Evolutionary conservation across 305 asterid species (phyloP).

Genomic region (Solanum chacoense): DNA sequence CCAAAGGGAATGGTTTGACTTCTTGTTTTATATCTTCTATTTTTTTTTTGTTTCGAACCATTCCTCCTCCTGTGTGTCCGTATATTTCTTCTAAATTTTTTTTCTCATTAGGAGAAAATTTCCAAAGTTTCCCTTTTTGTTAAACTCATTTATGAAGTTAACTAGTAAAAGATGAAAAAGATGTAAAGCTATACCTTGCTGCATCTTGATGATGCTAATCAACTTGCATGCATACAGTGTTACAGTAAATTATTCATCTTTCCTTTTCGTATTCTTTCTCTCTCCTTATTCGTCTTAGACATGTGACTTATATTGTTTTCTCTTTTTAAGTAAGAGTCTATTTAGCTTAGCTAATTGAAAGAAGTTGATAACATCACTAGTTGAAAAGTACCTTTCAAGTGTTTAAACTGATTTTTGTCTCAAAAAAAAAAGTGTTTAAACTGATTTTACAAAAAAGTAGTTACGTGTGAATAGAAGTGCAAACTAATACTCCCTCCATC

Average conservation of each 20-base stretch:
- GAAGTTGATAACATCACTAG: background rate
- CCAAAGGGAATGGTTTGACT: background rate
- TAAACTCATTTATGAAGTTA: background rate
- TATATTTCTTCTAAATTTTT: background rate
- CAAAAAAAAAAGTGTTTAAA: background rate
- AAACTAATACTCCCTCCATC: background rate
- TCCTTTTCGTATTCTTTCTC: background rate
- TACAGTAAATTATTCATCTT: background rate
- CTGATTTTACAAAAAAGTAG: background rate
- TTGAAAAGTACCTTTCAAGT: background rate
- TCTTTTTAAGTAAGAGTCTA: background rate
- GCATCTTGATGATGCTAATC: background rate
- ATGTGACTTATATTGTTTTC: background rate
- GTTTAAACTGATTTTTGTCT: background rate
- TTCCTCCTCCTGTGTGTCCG: background rate
- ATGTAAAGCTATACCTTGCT: background rate
- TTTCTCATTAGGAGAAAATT: background rate
- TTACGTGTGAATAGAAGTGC: background rate
- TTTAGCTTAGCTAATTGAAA: background rate
- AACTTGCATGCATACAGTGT: background rate
- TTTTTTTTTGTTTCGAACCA: background rate
- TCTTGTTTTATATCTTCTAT: background rate
- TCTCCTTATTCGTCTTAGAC: background rate
- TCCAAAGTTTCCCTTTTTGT: background rate
- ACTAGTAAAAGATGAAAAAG: background rate